Conservation (phyloP, 306 rosid species). For the Lagenaria siceraria region DNA sequence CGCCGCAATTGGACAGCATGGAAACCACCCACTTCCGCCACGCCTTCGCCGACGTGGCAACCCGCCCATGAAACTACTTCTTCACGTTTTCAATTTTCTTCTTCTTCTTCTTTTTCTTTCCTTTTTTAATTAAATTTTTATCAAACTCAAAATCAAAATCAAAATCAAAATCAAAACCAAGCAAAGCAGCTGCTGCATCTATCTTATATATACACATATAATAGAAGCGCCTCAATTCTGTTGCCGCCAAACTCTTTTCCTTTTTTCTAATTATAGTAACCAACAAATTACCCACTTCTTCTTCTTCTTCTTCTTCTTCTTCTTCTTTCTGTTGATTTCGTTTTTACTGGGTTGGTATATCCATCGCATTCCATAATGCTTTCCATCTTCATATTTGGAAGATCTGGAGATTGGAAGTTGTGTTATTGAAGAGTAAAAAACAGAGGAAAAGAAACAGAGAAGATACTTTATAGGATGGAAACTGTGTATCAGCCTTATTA, state of each 20-base stretch:
- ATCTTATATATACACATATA: background rate
- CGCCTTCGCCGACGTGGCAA: slow-evolving; percentile 13
- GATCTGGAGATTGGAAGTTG: no score
- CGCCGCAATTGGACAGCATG: slow-evolving; percentile 4
- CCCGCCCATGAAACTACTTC: background rate
- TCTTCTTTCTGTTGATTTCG: no score
- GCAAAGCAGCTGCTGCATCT: background rate
- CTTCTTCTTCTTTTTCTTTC: background rate
- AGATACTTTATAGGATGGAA: slow-evolving; percentile 24
- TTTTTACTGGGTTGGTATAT: no score
- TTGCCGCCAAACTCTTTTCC: no score
- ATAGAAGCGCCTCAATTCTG: no score
- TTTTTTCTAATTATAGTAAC: no score
- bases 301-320: no score
- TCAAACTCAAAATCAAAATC: background rate
- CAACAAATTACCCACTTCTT: no score
- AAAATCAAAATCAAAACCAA: no score
- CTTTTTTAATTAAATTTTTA: background rate
- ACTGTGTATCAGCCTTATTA: slow-evolving; percentile 40
- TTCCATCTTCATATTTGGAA: no score
- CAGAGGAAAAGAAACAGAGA: background rate
- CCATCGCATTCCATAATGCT: no score
- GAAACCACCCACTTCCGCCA: background rate
- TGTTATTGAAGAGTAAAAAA: background rate
- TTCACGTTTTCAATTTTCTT: background rate